A percentile compares a stretch with the other conserved stretches of the same genome.
Evolutionary conservation across 306 rosid genomes (phyloP).

Genomic region (Trifolium repens): DNA sequence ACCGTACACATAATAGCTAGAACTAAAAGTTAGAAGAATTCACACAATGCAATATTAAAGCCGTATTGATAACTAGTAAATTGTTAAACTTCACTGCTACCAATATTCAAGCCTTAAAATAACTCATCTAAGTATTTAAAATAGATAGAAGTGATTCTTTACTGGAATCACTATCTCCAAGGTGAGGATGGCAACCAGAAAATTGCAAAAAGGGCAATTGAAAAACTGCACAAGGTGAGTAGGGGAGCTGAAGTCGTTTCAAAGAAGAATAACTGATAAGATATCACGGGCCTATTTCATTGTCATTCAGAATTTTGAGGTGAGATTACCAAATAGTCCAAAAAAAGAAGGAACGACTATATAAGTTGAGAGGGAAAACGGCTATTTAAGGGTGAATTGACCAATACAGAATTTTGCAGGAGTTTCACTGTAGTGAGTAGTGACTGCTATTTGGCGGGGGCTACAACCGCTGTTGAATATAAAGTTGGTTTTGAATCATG

Average conservation of each 20-base stretch:
- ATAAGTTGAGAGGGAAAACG: background rate
- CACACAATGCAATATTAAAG: background rate
- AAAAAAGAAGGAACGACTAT: background rate
- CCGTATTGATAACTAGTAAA: background rate
- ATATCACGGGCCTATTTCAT: background rate
- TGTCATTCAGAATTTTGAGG: background rate
- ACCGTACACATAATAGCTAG: background rate
- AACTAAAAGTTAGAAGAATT: background rate
- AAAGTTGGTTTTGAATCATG: background rate
- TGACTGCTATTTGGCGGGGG: background rate
- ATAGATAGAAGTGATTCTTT: background rate
- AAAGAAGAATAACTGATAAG: background rate
- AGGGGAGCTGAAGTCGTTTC: background rate
- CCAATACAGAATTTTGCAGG: background rate
- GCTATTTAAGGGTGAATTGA: background rate
- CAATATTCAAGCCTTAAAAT: background rate
- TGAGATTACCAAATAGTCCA: background rate
- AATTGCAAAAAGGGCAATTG: background rate
- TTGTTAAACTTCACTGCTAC: background rate
- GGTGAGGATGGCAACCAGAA: background rate
- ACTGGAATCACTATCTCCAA: slow-evolving; percentile 1
- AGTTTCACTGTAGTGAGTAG: background rate
- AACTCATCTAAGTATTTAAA: background rate
- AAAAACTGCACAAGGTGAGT: background rate
- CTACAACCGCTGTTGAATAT: background rate